A percentile compares a stretch with the other conserved stretches of the same genome.
These are phyloP conservation scores for Botrytis hyacinthi DNA, from an alignment of 2,329 filamentous ascomycete genomes.

Conservation along the genomic window DNA sequence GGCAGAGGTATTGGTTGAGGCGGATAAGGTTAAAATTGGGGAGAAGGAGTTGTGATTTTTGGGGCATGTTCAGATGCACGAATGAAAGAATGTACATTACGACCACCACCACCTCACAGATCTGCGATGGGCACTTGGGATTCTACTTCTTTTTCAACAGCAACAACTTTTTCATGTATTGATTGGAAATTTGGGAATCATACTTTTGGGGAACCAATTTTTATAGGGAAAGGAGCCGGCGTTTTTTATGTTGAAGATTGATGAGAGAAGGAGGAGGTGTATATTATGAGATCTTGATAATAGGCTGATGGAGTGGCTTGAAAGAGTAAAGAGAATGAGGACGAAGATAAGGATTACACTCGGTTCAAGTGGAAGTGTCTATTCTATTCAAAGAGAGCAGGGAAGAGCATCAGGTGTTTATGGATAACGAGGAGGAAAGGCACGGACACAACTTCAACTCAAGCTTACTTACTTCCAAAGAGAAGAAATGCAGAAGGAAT, in stretches of 20 bases:
- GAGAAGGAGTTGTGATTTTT: slow-evolving; percentile 3
- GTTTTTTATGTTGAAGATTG: neutral
- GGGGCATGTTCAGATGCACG: too few species aligned
- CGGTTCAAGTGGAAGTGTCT: neutral
- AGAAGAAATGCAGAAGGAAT: neutral
- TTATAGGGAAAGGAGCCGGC: slow-evolving; percentile 12
- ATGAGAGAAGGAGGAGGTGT: neutral
- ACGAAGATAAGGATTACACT: neutral
- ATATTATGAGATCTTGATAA: neutral
- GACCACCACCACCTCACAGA: neutral
- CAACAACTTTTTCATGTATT: slow-evolving; percentile 10
- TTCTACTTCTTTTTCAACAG: slow-evolving; percentile 1
- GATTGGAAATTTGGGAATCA: slow-evolving; percentile 16
- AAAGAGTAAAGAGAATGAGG: neutral
- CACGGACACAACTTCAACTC: neutral
- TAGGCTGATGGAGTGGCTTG: neutral
- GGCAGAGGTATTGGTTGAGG: slow-evolving; percentile 35
- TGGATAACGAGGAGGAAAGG: neutral
- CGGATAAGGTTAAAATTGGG: slow-evolving; percentile 27
- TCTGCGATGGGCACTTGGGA: neutral
- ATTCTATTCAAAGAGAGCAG: neutral
- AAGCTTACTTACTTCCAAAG: neutral
- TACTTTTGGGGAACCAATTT: slow-evolving; percentile 2
- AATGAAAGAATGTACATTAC: slow-evolving; percentile 15
- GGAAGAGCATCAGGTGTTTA: neutral